Base-by-base conservation (phyloP, 352 stramenopile genomes). In the Globisporangium emineosum region DNA sequence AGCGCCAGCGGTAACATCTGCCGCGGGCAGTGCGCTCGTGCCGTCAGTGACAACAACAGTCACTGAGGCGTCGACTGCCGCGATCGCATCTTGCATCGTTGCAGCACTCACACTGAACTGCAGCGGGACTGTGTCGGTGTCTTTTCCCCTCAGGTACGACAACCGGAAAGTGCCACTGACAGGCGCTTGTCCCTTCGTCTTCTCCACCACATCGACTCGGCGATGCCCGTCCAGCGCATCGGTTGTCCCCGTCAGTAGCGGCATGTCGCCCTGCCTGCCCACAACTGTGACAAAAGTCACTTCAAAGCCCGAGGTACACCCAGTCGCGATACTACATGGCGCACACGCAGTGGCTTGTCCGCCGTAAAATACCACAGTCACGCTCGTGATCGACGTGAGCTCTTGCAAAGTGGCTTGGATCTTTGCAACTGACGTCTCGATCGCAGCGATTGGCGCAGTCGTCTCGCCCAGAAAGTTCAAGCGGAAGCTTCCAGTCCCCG, bases 81-180 rank as follows among this genome's bases (percentile, higher is more conserved):
- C 65, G 2, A 98, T 71, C 2, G 82, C 89, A 6, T 68, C 63
- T 57, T 96, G 72, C 53, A 98, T 76, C 10, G 72, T 76, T 49
- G 73, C 51, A 0, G 67, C 75, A 13, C 63, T 68, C 0, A 71
- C 64, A 45, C 76, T 84, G 58, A 89, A 88, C 56, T 84, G 77
- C 13, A 98, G 73, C 13, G 77, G 50, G 30, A 73, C 70, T 6
- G 89, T 98, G 30, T 89, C 78, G 5, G 79, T 65, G 45, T 97
- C 94, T 37, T 83, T 80, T 3, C 86, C 86, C 33, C 83, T 62
- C 2, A 86, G 55, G 57, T 98, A 98, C 19, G 81, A 85, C 17
- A 98, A 68, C 27, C 89, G 89, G 61, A 98, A 97, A 10, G 86
- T 88, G 4, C 96, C 96, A 35, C 78, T 93, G n/a, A 98, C 75